Conservation (phyloP, 83 land plant genomes). For the Diphasiastrum complanatum region DNA sequence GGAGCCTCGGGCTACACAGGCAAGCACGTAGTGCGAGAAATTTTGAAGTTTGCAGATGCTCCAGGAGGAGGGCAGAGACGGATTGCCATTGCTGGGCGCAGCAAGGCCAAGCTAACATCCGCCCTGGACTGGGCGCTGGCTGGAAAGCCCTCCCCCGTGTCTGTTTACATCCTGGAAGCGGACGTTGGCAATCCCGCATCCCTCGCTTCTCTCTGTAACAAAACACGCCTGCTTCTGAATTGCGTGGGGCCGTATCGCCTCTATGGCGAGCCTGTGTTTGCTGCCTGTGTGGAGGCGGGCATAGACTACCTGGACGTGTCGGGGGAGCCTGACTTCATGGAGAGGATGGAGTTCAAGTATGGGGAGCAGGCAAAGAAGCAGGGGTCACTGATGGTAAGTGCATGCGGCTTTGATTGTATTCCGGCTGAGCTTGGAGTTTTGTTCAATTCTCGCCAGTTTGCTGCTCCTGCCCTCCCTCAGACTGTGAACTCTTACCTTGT, state of each 20-base stretch:
- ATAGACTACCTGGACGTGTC: constrained; percentile 81
- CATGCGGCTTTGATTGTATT: constrained; percentile 85
- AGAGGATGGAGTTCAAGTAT: constrained; percentile 60
- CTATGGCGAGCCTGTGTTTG: constrained; percentile 77
- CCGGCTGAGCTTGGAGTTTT: constrained; percentile 90
- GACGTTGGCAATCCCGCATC: constrained; percentile 52
- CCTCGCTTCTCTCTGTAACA: constrained; percentile 38
- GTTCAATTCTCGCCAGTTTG: constrained; percentile 67
- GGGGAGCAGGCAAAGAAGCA: constrained; percentile 47
- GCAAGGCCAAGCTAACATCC: constrained; percentile 35
- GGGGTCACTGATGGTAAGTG: constrained; percentile 65
- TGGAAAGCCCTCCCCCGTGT: constrained; percentile 23
- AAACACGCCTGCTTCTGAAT: constrained; percentile 54
- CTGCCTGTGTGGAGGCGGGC: constrained; percentile 82
- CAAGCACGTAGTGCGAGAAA: constrained; percentile 69
- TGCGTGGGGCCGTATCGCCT: constrained; percentile 84
- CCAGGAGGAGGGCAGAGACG: constrained; percentile 31
- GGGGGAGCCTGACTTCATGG: constrained; percentile 99
- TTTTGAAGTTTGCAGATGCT: constrained; percentile 42
- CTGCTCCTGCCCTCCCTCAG: constrained; percentile 39
- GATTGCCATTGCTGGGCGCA: constrained; percentile 79
- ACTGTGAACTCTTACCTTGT: constrained; percentile 60
- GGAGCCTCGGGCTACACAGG: constrained; percentile 96
- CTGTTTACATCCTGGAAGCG: constrained; percentile 47
- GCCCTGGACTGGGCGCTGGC: constrained; percentile 63